Percentiles rank a stretch among this genome's conserved stretches.
phyloP scores from a whole-genome alignment of 805 yeast species.

The Candida chauliodis region DNA sequence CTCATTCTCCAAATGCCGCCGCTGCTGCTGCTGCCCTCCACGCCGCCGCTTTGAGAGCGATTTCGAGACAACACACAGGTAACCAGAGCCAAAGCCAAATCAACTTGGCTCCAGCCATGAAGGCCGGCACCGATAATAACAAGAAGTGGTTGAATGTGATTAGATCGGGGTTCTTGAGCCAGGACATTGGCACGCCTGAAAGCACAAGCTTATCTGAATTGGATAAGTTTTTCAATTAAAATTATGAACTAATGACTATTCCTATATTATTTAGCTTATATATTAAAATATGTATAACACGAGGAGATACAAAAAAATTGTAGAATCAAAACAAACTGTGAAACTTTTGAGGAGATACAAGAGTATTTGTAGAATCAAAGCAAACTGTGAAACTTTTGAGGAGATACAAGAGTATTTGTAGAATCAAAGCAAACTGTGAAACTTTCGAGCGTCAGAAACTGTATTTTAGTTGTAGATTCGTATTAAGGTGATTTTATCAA shows the following conservation, averaged over 20 bases:
- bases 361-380: too few relatives aligned
- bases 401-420: too few relatives aligned
- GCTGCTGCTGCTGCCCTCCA: slow-evolving; percentile 75
- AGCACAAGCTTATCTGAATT: slow-evolving; percentile 68
- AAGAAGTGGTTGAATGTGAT: slow-evolving; percentile 71
- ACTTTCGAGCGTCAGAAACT: too few relatives aligned
- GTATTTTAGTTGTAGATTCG: too few relatives aligned
- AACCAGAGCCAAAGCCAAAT: neutral
- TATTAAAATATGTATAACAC: too few relatives aligned
- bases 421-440: too few relatives aligned
- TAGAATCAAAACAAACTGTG: too few relatives aligned
- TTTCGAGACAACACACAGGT: slow-evolving; percentile 26
- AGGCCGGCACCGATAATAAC: slow-evolving; percentile 29
- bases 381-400: too few relatives aligned
- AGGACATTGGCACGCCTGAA: slow-evolving; percentile 78
- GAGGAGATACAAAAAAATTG: too few relatives aligned
- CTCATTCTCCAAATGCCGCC: slow-evolving; percentile 60
- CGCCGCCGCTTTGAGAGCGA: slow-evolving; percentile 58
- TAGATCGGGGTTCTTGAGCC: slow-evolving; percentile 71
- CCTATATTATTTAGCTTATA: neutral
- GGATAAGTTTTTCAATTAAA: slow-evolving; percentile 36
- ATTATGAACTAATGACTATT: slow-evolving; percentile 1
- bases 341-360: too few relatives aligned
- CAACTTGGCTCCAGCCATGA: slow-evolving; percentile 6
- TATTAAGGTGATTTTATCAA: too few relatives aligned